These are phyloP conservation scores for Gnomoniopsis sp. DNA, from an alignment of 2,329 filamentous ascomycete genomes.

Conservation along the genomic window DNA sequence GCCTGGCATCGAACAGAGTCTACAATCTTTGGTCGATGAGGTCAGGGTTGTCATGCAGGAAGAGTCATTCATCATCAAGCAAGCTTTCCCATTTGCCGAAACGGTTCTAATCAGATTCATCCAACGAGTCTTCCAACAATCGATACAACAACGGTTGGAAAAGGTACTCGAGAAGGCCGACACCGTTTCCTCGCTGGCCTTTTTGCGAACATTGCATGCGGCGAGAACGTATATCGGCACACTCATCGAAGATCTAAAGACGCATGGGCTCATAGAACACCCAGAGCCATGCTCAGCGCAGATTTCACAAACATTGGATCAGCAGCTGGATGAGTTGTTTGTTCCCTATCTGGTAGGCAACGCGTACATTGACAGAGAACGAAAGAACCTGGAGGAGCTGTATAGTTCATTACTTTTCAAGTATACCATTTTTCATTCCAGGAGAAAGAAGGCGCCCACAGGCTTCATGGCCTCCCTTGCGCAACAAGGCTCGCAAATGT, in stretches of 20 bases:
- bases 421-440: constrained; percentile 90
- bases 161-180: constrained; percentile 95
- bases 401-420: constrained; percentile 94
- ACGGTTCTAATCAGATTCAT: constrained; percentile 90
- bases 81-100: constrained; percentile 94
- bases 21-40: constrained; percentile 91
- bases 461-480: constrained; percentile 91
- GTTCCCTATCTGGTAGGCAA: constrained; percentile 67
- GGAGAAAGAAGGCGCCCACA: constrained; percentile 81
- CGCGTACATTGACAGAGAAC: constrained; percentile 68
- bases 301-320: constrained; percentile 71
- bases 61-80: constrained; percentile 93
- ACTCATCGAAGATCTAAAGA: constrained; percentile 88
- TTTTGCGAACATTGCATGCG: constrained; percentile 84
- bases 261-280: constrained; percentile 91
- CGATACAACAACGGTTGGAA: constrained; percentile 91
- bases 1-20: constrained; percentile 83
- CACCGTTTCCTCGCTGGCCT: constrained; percentile 86
- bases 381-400: constrained; percentile 69
- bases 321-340: constrained; percentile 75
- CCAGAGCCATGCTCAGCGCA: constrained; percentile 87
- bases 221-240: constrained; percentile 84
- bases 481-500: constrained; percentile 83
- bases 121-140: constrained; percentile 95
- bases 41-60: constrained; percentile 95